Conservation (phyloP, 176 grass and related monocot genomes). For the Themeda triandra region DNA sequence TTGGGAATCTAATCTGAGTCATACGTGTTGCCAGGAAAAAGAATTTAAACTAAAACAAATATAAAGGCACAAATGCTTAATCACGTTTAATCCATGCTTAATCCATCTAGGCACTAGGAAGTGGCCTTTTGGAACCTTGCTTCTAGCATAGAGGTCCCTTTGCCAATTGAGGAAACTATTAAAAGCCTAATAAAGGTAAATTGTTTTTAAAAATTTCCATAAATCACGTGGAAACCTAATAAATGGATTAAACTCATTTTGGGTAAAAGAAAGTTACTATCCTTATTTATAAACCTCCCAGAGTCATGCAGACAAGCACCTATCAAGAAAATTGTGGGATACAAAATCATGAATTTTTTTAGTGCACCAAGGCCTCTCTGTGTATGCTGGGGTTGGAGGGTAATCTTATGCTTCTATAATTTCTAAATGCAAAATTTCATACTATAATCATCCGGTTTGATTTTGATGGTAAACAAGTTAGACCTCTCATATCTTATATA, state of each 20-base stretch:
- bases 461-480: neutral
- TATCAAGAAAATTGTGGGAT: neutral
- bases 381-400: neutral
- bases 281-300: neutral
- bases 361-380: neutral
- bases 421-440: neutral
- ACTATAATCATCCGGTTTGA: neutral
- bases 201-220: neutral
- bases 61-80: no score
- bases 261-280: neutral
- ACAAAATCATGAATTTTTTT: neutral
- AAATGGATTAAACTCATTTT: neutral
- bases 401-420: neutral
- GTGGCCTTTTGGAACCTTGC: no score
- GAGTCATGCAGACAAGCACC: neutral
- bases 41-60: no score
- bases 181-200: neutral
- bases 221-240: neutral
- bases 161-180: neutral
- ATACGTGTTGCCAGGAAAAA: no score
- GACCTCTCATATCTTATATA: neutral
- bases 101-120: no score
- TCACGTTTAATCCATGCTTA: no score
- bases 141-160: neutral
- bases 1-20: no score